Conservation (phyloP, 345 rosid species). For the Bruguiera sexangula region DNA sequence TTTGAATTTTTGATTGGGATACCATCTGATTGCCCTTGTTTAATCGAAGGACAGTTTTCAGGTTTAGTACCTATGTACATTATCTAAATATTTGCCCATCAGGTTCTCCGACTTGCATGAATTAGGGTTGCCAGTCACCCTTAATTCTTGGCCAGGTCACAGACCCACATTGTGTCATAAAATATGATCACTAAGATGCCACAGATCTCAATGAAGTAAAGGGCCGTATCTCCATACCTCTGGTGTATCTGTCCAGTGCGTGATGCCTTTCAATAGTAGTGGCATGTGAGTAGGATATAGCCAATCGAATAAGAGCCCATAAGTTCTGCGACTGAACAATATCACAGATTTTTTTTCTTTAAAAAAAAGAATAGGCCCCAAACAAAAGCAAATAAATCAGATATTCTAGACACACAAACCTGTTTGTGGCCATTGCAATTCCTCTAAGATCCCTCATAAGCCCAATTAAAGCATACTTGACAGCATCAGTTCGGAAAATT, state of each 20-base stretch:
- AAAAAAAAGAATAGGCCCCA: not conserved
- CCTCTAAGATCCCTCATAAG: slow-evolving; percentile 98
- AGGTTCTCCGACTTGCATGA: no score
- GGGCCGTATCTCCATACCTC: slow-evolving; percentile 53
- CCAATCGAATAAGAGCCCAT: slow-evolving; percentile 95
- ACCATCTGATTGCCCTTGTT: no score
- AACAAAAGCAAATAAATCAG: not conserved
- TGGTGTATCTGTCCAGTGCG: slow-evolving; percentile 96
- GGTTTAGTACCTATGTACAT: no score
- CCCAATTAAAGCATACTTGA: slow-evolving; percentile 88
- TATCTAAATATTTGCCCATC: no score
- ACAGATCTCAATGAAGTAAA: slow-evolving; percentile 2
- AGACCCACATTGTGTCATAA: not conserved
- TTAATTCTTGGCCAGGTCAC: no score
- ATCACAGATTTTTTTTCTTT: no score
- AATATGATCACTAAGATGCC: not conserved
- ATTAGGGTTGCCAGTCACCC: no score
- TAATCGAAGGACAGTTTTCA: no score
- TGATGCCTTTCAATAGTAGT: slow-evolving; percentile 81
- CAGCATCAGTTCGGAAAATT: slow-evolving; percentile 82
- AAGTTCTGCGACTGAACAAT: slow-evolving; percentile 81
- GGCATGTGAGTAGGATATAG: slow-evolving; percentile 95
- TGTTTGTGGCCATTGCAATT: slow-evolving; percentile 93
- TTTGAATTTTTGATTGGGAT: no score
- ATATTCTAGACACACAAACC: slow-evolving; percentile 34